phyloP scores from a whole-genome alignment of 768 basidiomycete species.

The Xerocomus brunneocitrinus region DNA sequence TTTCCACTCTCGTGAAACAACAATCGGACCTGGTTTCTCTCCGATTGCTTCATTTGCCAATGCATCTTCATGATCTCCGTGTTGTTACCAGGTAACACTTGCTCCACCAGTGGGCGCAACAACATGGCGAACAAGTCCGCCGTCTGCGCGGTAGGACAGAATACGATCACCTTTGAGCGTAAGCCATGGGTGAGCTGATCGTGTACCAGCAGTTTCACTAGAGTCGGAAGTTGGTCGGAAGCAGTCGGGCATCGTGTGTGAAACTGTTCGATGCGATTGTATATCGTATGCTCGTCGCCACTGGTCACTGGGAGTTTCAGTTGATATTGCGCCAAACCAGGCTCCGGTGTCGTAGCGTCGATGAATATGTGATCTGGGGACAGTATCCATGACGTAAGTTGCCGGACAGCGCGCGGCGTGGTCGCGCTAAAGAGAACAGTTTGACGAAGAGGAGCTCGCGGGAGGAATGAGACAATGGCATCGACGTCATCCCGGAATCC shows the following conservation, averaged over 20 bases:
- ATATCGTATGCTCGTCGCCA: constrained; percentile 42
- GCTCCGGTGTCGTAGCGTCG: constrained; percentile 59
- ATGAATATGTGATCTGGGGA: constrained; percentile 63
- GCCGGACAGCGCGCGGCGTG: constrained; percentile 64
- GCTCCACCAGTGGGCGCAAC: constrained; percentile 44
- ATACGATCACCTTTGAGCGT: constrained; percentile 73
- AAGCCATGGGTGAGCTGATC: constrained; percentile 75
- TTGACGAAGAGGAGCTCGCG: constrained; percentile 62
- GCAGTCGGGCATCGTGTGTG: constrained; percentile 67
- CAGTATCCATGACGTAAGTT: constrained; percentile 61
- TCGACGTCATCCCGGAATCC: constrained; percentile 88
- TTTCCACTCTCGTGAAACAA: constrained; percentile 10
- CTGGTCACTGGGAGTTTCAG: not conserved
- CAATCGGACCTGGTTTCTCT: constrained; percentile 25
- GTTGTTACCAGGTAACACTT: constrained; percentile 47
- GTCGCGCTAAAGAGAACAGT: constrained; percentile 93
- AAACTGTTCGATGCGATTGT: constrained; percentile 77
- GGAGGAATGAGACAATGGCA: constrained; percentile 61
- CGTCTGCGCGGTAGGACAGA: constrained; percentile 81
- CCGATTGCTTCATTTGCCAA: constrained; percentile 48
- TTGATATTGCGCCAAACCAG: constrained; percentile 30
- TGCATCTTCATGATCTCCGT: constrained; percentile 78
- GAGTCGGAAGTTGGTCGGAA: constrained; percentile 69
- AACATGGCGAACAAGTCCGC: constrained; percentile 71
- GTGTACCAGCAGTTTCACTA: constrained; percentile 76